Base-by-base conservation (phyloP, 495 filamentous ascomycete species). In the Immersiella caudata region DNA sequence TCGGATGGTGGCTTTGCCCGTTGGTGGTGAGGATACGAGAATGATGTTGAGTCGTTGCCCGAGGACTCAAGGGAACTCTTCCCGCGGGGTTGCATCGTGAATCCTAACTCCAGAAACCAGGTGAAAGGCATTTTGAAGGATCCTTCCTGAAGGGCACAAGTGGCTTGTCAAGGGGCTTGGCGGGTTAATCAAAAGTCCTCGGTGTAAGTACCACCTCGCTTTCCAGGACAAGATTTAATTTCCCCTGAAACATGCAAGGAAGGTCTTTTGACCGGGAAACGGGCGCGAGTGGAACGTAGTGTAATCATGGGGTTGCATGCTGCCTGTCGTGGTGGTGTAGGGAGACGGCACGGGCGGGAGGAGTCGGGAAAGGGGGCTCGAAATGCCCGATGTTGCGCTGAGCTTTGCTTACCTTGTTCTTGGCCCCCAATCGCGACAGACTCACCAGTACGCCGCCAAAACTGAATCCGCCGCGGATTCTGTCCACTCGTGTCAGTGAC, bases 211-310 rank as follows among this genome's bases (percentile, higher is more conserved):
- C 40, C 40, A 46, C 40, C 40, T 46, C 40, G 40, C 40, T 46
- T 46, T 46, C 40, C 40, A 46, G 40, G 40, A 46, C 40, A 14
- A 46, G 40, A 46, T 2, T 14, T 46, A 46, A 46, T 46, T 46
- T 46, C 40, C 40, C 40, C 40, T 46, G 40, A 46, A 46, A 46
- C 40, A 46, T 46, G 40, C 40, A 46, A 46, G 40, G 40, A 46
- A 46, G 40, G 40, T 46, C 40, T 46, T 18, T 46, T 46, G 40
- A 46, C 40, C 40, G 11, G 40, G 40, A 46, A 46, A 12, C 40
- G 40, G 40, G 40, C 16, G 40, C 40, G 40, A 46, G 9, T 46
- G 40, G 40, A 46, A 46, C 40, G 40, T 46, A 46, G 40, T 18
- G 40, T 46, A 12, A 46, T 46, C 40, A 18, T 46, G 40, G 40